Evolutionary conservation across 306 rosid genomes (phyloP), one percentile per base, ranked within the genome.

Genomic region (Geum urbanum): DNA sequence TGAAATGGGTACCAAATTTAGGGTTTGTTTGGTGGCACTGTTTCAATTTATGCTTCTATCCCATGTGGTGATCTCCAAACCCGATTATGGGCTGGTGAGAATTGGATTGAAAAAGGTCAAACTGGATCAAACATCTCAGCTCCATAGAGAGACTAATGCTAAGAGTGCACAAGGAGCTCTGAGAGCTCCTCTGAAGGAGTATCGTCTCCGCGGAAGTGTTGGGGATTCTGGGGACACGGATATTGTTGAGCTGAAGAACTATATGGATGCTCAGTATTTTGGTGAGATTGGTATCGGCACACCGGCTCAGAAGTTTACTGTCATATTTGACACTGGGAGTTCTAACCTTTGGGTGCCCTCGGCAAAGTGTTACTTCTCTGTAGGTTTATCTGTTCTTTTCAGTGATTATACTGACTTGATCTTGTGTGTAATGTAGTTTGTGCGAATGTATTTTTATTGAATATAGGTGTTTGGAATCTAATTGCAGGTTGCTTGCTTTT

Each of bases 281-380:
- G 97, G 96, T 40, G 97, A 91, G 78, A 88, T 91, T 79, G 91
- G 91, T 60, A 76, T 91, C 35, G 97, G 97, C 20, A 76, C 89
- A 7, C 95, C 95, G 41, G 84, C 88, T 51, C 97, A 91, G 82
- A 88, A 41, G 78, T 91, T 91, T 67, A 83, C 73, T 65, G 97
- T 91, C 13, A 70, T 91, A 65, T 91, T 91, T 77, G 97, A 91
- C 75, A 91, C 97, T 8, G 97, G 97, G 53, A 91, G 97, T 75
- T 91, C 97, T 11, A 86, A 88, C 82, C 81, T 91, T 14, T 91
- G 97, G 97, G 89, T 91, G 53, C 97, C 97, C 20, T 88, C 95
- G 16, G 74, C 97, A 4, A 91, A 88, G 84, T 91, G 97, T 68
- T 66, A 67, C 43, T 80, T 86, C 69, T 91, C 95, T 46, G 97